Percentiles rank a stretch among this genome's conserved stretches.
These are phyloP conservation scores for Theobroma cacao DNA, from an alignment of 345 rosid species.

Conservation along the genomic window DNA sequence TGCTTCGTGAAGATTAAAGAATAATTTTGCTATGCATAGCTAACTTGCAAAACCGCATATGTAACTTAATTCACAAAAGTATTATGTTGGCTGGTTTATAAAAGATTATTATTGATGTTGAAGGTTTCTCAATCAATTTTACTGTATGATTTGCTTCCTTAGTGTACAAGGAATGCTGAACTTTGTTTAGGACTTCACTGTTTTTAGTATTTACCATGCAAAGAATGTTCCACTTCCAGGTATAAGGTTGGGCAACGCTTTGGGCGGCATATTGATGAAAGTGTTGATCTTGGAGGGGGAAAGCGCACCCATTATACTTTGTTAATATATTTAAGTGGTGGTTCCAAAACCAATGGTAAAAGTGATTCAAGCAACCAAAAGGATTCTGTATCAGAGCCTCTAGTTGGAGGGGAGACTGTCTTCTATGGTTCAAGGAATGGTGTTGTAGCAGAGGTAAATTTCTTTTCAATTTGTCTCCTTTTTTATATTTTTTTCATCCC, in stretches of 20 bases:
- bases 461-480: background rate
- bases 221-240: conserved; percentile 36
- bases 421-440: conserved; percentile 75
- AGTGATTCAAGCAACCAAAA: conserved; percentile 28
- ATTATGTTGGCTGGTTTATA: background rate
- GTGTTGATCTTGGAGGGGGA: conserved; percentile 70
- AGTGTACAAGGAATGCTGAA: background rate
- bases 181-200: background rate
- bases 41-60: background rate
- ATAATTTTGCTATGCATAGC: background rate
- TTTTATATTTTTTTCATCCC: background rate
- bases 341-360: conserved; percentile 43
- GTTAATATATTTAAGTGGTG: conserved; percentile 82
- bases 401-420: conserved; percentile 92
- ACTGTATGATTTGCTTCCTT: background rate
- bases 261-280: conserved; percentile 86
- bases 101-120: background rate
- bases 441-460: conserved; percentile 73
- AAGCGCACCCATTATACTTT: conserved; percentile 75
- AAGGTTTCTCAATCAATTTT: background rate
- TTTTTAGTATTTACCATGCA: background rate
- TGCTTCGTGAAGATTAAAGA: background rate
- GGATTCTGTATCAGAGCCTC: conserved; percentile 46
- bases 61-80: background rate
- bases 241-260: conserved; percentile 84